These are phyloP conservation scores for Nemania sp. DNA, from an alignment of 2,329 filamentous ascomycete species.

Conservation along the genomic window DNA sequence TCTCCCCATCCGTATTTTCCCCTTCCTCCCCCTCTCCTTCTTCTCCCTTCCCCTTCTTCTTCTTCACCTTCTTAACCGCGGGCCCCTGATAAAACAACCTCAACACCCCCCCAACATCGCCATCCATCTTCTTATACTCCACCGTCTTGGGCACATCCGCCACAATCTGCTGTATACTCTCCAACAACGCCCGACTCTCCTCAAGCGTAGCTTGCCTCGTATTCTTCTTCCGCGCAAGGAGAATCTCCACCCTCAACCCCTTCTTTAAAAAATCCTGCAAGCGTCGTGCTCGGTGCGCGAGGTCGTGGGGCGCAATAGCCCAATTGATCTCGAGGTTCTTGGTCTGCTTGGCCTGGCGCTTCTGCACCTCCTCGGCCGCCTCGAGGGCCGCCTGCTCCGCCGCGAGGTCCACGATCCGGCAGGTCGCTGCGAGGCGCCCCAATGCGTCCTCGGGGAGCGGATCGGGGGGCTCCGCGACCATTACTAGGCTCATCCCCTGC, in stretches of 20 bases:
- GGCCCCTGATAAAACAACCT: slow-evolving; percentile 46
- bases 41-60: neutral
- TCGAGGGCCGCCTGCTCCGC: slow-evolving; percentile 44
- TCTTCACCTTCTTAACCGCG: slow-evolving; percentile 2
- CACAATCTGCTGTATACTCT: slow-evolving; percentile 46
- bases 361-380: slow-evolving; percentile 46
- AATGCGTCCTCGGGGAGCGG: slow-evolving; percentile 35
- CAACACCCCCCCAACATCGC: slow-evolving; percentile 43
- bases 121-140: slow-evolving; percentile 47
- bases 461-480: slow-evolving; percentile 36
- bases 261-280: slow-evolving; percentile 71
- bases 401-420: slow-evolving; percentile 68
- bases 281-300: slow-evolving; percentile 70
- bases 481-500: slow-evolving; percentile 29
- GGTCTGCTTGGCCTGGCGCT: slow-evolving; percentile 44
- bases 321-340: slow-evolving; percentile 92
- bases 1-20: neutral
- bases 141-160: slow-evolving; percentile 37
- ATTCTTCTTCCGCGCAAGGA: slow-evolving; percentile 68
- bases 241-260: slow-evolving; percentile 74
- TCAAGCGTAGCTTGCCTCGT: slow-evolving; percentile 61
- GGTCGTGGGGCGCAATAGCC: slow-evolving; percentile 77
- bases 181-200: slow-evolving; percentile 64
- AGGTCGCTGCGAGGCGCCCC: slow-evolving; percentile 49
- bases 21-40: neutral